phyloP scores from a whole-genome alignment of 148 eudicot genomes.

The Silene uniflora region DNA sequence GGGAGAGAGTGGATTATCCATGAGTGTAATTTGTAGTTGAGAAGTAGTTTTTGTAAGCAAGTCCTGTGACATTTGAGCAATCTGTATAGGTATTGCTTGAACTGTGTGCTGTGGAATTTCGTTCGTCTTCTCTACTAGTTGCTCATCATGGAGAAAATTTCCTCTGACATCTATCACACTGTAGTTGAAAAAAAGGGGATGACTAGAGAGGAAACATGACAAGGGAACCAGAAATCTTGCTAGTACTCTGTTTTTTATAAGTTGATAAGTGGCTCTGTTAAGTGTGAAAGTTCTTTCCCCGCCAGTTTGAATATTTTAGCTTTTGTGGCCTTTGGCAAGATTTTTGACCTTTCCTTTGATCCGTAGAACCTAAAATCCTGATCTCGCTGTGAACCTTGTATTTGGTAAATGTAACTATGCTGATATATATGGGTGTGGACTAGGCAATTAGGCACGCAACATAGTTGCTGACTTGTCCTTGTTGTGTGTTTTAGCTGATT shows the following conservation, averaged over 20 bases:
- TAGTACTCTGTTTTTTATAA: background rate
- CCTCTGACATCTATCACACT: background rate
- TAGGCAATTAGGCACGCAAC: background rate
- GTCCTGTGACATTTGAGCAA: background rate
- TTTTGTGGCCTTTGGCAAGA: background rate
- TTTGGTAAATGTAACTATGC: background rate
- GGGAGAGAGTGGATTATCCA: background rate
- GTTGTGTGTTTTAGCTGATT: slow-evolving; percentile 47
- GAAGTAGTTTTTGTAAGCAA: background rate
- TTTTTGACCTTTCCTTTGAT: background rate
- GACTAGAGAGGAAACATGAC: background rate
- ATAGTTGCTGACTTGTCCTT: background rate
- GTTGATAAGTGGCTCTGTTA: background rate
- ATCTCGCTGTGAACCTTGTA: background rate
- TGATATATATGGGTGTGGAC: background rate
- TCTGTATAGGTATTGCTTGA: too few species aligned
- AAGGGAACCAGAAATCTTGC: background rate
- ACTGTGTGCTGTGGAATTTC: background rate
- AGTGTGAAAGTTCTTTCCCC: background rate
- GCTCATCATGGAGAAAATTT: background rate
- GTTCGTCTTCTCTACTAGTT: background rate
- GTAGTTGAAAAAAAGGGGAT: background rate
- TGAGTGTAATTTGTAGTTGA: background rate
- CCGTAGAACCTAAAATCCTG: background rate
- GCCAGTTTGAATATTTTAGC: background rate